These are phyloP conservation scores for Paraurostyla sp. DNA, from an alignment of 73 alveolate genomes.

Conservation along the genomic window DNA sequence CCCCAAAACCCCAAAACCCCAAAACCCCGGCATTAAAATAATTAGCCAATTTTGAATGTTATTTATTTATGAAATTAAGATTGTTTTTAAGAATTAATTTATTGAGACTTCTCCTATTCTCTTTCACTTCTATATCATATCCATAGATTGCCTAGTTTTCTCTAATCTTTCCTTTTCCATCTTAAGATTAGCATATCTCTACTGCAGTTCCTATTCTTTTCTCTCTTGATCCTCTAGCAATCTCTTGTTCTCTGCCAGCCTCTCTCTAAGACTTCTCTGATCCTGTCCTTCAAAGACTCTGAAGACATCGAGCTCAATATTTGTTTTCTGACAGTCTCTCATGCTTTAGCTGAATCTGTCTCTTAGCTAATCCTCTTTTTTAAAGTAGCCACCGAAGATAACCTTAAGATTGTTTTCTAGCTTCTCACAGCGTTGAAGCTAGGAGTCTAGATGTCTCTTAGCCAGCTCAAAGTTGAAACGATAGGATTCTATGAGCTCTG, in stretches of 20 bases:
- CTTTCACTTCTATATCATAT: too few relatives aligned
- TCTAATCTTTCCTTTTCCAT: conserved; percentile 49
- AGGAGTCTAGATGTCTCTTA: conserved; percentile 25
- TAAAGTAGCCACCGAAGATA: conserved; percentile 35
- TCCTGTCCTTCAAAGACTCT: conserved; percentile 43
- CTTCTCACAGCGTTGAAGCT: conserved; percentile 29
- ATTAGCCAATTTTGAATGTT: too few relatives aligned
- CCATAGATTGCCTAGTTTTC: too few relatives aligned
- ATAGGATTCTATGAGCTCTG: conserved; percentile 36
- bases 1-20: too few relatives aligned
- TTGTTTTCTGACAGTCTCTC: conserved; percentile 1
- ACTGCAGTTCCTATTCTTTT: conserved; percentile 46
- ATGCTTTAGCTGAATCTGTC: background rate
- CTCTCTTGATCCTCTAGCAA: background rate
- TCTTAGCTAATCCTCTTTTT: conserved; percentile 25
- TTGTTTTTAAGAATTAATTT: too few relatives aligned
- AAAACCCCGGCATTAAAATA: too few relatives aligned
- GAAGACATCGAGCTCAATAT: conserved; percentile 47
- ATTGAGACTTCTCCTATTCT: too few relatives aligned
- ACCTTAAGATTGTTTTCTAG: conserved; percentile 38
- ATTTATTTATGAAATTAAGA: too few relatives aligned
- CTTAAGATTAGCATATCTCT: conserved; percentile 20
- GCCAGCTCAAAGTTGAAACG: background rate
- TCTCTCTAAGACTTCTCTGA: background rate
- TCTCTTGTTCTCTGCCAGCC: conserved; percentile 20